A percentile compares a stretch with the other conserved stretches of the same genome.
phyloP scores from a whole-genome alignment of 2,329 filamentous ascomycete genomes.

The Dactylonectria macrodidyma region DNA sequence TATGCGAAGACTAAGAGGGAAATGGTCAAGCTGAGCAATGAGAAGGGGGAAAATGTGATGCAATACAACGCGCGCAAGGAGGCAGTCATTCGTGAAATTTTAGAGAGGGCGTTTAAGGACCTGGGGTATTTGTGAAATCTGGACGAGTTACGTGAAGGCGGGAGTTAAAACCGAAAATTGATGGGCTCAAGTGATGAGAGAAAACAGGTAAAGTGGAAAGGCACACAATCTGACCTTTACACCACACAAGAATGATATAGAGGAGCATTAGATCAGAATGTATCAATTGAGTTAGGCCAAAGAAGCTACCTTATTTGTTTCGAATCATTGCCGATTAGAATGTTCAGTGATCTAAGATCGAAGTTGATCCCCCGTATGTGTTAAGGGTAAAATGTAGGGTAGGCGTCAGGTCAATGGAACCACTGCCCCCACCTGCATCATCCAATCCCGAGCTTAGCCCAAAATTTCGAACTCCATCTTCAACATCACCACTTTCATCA shows the following conservation, averaged over 20 bases:
- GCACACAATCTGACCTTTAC: too few species aligned
- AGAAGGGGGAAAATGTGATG: constrained; percentile 49
- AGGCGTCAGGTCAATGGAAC: not conserved
- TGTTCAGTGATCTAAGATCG: not conserved
- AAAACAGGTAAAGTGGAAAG: too few species aligned
- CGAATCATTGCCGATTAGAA: not conserved
- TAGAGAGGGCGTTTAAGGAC: constrained; percentile 46
- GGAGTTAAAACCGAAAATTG: too few species aligned
- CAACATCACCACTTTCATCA: constrained; percentile 38
- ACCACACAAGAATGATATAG: too few species aligned
- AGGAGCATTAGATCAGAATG: too few species aligned
- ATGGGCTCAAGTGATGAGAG: too few species aligned
- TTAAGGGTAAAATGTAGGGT: constrained; percentile 35
- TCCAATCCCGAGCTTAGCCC: constrained; percentile 43
- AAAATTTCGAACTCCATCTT: constrained; percentile 46
- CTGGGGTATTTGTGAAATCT: constrained; percentile 37
- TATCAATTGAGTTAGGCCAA: too few species aligned
- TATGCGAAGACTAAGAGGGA: constrained; percentile 59
- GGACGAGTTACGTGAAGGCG: not conserved
- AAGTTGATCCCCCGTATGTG: not conserved
- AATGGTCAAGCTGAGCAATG: constrained; percentile 47
- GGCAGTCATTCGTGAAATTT: constrained; percentile 56
- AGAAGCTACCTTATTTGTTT: not conserved
- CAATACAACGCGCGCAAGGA: constrained; percentile 61
- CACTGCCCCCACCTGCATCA: constrained; percentile 29